These are phyloP conservation scores for Prunus yedoensis DNA, from an alignment of 331 rosid genomes.

Conservation along the genomic window DNA sequence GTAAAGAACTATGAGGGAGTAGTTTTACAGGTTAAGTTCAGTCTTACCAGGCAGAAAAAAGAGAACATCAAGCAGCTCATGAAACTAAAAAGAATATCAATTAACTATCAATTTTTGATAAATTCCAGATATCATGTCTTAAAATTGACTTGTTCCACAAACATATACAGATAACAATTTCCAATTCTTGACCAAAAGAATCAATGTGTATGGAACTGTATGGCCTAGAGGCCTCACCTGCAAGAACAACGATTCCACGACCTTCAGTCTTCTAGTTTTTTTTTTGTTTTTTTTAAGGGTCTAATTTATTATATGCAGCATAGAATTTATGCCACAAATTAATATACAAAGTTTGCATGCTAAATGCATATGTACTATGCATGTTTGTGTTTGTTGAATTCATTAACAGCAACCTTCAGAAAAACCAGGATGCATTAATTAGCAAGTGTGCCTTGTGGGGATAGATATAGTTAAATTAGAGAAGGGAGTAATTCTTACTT, in stretches of 20 bases:
- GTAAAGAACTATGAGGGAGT: not conserved
- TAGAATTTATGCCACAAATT: not conserved
- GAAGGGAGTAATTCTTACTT: constrained; percentile 15
- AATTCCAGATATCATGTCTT: not conserved
- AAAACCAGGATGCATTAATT: not conserved
- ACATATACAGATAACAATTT: not conserved
- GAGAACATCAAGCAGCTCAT: not conserved
- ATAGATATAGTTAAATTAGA: not conserved
- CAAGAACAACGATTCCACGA: not conserved
- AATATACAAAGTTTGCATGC: too few relatives aligned
- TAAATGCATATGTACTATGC: not conserved
- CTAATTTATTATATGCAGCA: not conserved
- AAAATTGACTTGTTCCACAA: not conserved
- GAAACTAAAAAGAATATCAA: not conserved
- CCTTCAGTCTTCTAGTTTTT: not conserved
- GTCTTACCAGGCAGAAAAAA: not conserved
- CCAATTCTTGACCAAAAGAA: not conserved
- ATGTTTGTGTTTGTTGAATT: not conserved
- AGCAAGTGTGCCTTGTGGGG: not conserved
- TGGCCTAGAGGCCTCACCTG: too few relatives aligned
- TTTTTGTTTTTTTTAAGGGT: not conserved
- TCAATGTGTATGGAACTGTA: not conserved
- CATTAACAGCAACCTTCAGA: not conserved
- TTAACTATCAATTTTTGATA: not conserved
- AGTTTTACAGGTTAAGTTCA: not conserved